phyloP scores from a whole-genome alignment of 1,139 yeast genomes.

The Debaryomyces robertsiae region DNA sequence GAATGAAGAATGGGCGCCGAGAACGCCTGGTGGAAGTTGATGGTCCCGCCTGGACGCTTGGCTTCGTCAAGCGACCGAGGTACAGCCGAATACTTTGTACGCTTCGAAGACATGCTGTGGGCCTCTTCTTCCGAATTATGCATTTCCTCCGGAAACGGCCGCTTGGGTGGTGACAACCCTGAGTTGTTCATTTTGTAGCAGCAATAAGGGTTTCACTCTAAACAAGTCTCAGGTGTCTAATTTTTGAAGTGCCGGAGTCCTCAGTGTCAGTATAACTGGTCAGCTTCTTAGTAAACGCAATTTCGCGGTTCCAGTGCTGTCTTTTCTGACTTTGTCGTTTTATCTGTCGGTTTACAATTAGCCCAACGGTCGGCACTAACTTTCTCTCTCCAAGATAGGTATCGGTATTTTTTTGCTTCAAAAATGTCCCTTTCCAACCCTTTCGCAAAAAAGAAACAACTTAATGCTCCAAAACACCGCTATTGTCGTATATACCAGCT shows the following conservation, averaged over 20 bases:
- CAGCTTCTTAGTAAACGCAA: no score
- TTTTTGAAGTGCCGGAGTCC: no score
- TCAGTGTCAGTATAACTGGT: no score
- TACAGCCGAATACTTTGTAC: conserved; percentile 14
- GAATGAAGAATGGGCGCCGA: conserved; percentile 27
- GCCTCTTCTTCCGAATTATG: background rate
- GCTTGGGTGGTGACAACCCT: conserved; percentile 2
- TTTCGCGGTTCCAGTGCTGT: no score
- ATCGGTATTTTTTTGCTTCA: background rate
- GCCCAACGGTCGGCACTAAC: conserved; percentile 2
- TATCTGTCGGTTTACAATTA: conserved; percentile 6
- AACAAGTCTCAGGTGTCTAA: no score
- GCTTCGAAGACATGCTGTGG: conserved; percentile 4
- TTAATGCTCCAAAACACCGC: background rate
- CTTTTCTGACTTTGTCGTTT: background rate
- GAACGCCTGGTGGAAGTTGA: conserved; percentile 9
- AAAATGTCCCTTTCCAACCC: background rate
- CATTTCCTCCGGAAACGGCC: conserved; percentile 3
- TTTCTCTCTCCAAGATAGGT: background rate
- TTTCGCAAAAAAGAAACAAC: no score
- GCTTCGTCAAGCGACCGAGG: conserved; percentile 13
- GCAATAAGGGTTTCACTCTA: conserved; percentile 8
- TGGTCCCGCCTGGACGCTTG: conserved; percentile 2
- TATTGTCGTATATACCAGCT: background rate
- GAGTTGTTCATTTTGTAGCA: conserved; percentile 11